Evolutionary conservation across 2,329 filamentous ascomycete genomes (phyloP).

Genomic region (Colletotrichum orbiculare): DNA sequence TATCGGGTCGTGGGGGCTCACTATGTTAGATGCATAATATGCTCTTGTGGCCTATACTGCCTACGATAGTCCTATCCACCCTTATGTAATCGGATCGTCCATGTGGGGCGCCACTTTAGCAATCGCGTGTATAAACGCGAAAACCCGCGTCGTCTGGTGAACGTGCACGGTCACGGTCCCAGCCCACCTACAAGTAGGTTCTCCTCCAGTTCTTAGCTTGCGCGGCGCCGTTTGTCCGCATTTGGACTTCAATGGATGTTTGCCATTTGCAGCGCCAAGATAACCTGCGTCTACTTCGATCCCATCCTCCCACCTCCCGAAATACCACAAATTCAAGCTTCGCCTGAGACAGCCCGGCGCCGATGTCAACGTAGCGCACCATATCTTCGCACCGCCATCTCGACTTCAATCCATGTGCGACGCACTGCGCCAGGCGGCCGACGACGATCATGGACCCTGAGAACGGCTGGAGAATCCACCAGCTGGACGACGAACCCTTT

Average conservation of each 20-base stretch:
- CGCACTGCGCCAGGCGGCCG: background rate
- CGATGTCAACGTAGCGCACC: slow-evolving; percentile 21
- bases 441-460: slow-evolving; percentile 12
- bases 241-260: background rate
- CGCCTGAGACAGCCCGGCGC: slow-evolving; percentile 23
- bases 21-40: background rate
- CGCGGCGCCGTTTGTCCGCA: slow-evolving; percentile 11
- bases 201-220: slow-evolving; percentile 19
- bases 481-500: slow-evolving; percentile 46
- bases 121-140: slow-evolving; percentile 30
- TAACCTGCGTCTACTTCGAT: no score
- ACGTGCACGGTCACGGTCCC: slow-evolving; percentile 28
- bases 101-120: slow-evolving; percentile 25
- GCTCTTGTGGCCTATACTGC: no score
- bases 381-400: background rate
- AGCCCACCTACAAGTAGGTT: slow-evolving; percentile 5
- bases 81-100: no score
- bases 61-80: no score
- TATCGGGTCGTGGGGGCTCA: slow-evolving; percentile 20
- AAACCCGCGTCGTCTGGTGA: slow-evolving; percentile 36
- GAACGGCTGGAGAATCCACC: slow-evolving; percentile 23
- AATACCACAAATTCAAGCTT: slow-evolving; percentile 7
- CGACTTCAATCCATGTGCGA: background rate
- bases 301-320: no score
- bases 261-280: no score